Evolutionary conservation across 78 protist species (phyloP).

Genomic region (Dictyostelium firmibasis): DNA sequence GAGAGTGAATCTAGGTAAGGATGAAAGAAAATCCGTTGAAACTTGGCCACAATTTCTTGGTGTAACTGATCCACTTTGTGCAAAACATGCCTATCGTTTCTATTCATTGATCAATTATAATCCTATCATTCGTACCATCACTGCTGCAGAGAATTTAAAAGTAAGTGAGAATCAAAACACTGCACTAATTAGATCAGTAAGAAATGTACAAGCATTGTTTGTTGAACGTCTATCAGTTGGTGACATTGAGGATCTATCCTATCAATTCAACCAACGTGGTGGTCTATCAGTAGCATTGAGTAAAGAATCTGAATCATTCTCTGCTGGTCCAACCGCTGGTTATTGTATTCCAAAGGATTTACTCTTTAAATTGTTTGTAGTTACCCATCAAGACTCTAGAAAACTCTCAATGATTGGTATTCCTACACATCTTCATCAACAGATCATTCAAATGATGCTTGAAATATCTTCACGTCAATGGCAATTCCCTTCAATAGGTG

Average conservation of each 20-base stretch:
- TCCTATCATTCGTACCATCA: slow-evolving; percentile 64
- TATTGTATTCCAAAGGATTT: slow-evolving; percentile 82
- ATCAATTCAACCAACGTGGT: slow-evolving; percentile 76
- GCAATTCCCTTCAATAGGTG: slow-evolving; percentile 2
- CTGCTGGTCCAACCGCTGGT: slow-evolving; percentile 75
- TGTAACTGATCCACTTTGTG: slow-evolving; percentile 72
- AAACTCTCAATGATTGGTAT: slow-evolving; percentile 77
- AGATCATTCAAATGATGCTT: slow-evolving; percentile 10
- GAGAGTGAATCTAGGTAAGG: slow-evolving; percentile 72
- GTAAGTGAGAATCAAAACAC: slow-evolving; percentile 78
- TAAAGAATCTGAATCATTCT: slow-evolving; percentile 50
- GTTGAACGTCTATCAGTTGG: slow-evolving; percentile 68
- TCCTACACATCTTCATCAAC: slow-evolving; percentile 51
- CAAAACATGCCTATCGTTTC: slow-evolving; percentile 62
- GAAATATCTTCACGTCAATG: slow-evolving; percentile 17
- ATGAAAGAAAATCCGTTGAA: slow-evolving; percentile 63
- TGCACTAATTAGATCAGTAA: slow-evolving; percentile 59
- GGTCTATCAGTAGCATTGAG: slow-evolving; percentile 68
- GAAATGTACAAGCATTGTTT: slow-evolving; percentile 78
- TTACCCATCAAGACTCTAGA: slow-evolving; percentile 61
- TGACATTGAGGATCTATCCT: slow-evolving; percentile 73
- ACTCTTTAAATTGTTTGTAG: slow-evolving; percentile 71
- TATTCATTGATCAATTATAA: slow-evolving; percentile 55
- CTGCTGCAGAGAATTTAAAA: slow-evolving; percentile 72
- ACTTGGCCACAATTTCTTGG: slow-evolving; percentile 85